Base-by-base conservation (phyloP, 768 basidiomycete species). In the Brasilioporus rufonigricans region DNA sequence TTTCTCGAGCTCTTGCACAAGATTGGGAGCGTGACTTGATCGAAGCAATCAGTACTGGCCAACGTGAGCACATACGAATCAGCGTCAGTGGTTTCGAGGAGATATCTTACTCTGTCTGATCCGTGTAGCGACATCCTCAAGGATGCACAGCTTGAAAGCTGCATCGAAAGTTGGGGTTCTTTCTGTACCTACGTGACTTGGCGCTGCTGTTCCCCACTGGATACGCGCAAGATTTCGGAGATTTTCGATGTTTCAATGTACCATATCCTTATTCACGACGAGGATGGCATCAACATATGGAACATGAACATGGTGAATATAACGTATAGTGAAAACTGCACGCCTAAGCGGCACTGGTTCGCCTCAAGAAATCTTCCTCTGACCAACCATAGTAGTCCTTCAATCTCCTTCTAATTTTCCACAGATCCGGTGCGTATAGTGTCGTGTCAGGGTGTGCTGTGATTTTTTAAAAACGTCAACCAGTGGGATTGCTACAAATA, bases 391-490 rank as follows among this genome's bases (percentile, higher is more conserved):
- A 91, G 44, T 76, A 76, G 4, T 71, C 65, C 67, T 82, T 83
- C 59, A 91, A 65, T 48, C 74, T 80, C 69, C 80, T 83, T 11
- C 83, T 77, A 61, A 80, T 82, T 3, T 77, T 71, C 50, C 76
- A 79, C 24, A 91, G 21, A n/a, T 44, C 33, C 5, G 60, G 64
- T 68, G 76, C 46, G 3, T 79, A 68, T 12, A 91, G 63, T 5
- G 86, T 88, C 4, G 85, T 70, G 67, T 89, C 86, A 21, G 89
- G 89, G 62, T 92, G 89, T 14, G 89, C 88, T 90, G 60, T 38
- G 38, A 48, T 41, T 58, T 35, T 36, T 36, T 24, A 47, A 32
- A 44, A n/a, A 39, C 18, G 4, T 31, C 56, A 32, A 40, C 12
- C 12, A 24, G 26, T 44, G 23, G 19, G 50, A 52, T 29, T 44